These are phyloP conservation scores for Claviceps maximensis DNA, from an alignment of 2,329 filamentous ascomycete genomes.

Conservation along the genomic window DNA sequence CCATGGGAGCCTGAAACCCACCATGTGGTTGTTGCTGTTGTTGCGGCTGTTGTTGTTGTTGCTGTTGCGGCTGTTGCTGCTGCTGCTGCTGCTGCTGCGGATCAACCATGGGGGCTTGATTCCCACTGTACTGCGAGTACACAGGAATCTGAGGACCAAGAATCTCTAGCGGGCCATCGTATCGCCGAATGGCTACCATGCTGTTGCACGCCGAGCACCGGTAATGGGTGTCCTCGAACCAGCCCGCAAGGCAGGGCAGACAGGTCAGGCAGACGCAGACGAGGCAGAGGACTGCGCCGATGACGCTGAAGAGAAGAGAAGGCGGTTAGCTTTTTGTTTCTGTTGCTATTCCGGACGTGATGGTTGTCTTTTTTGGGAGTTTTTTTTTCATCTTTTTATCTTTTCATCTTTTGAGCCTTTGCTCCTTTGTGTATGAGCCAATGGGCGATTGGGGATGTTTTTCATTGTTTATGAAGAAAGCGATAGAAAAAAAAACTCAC, in stretches of 20 bases:
- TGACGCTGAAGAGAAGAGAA: slow-evolving; percentile 9
- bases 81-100: background rate
- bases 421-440: background rate
- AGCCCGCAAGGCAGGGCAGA: slow-evolving; percentile 18
- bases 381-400: background rate
- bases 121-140: slow-evolving; percentile 8
- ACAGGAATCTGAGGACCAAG: slow-evolving; percentile 9
- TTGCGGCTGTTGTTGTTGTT: background rate
- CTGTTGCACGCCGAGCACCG: slow-evolving; percentile 18
- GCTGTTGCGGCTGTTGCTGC: background rate
- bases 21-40: background rate
- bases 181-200: slow-evolving; percentile 13
- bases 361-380: too few species aligned
- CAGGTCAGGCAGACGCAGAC: slow-evolving; percentile 20
- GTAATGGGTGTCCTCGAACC: slow-evolving; percentile 20
- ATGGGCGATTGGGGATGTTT: too few species aligned
- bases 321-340: background rate
- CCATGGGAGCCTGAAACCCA: background rate
- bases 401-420: background rate
- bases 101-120: slow-evolving; percentile 1
- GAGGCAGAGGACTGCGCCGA: slow-evolving; percentile 17
- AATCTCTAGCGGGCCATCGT: slow-evolving; percentile 12
- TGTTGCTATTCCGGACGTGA: too few species aligned
- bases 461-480: too few species aligned
- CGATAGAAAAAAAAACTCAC: too few species aligned